phyloP scores from a whole-genome alignment of 768 basidiomycete species.

The Kondoa subrosea region DNA sequence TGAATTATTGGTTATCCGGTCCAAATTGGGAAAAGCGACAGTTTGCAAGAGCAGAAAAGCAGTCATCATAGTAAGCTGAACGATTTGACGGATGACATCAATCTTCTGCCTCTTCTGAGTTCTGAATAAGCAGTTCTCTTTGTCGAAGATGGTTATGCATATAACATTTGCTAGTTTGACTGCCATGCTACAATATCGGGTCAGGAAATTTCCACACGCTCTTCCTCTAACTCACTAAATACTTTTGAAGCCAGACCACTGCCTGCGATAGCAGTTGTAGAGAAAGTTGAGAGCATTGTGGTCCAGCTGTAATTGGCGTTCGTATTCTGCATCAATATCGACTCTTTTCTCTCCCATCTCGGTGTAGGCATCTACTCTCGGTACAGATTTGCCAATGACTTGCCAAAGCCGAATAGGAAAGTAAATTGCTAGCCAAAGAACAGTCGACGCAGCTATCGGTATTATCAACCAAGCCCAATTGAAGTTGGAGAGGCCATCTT shows the following conservation, averaged over 20 bases:
- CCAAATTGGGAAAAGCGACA: conserved; percentile 19
- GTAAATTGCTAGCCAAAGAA: conserved; percentile 42
- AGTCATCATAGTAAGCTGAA: conserved; percentile 39
- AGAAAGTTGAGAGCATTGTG: conserved; percentile 53
- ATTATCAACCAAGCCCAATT: conserved; percentile 53
- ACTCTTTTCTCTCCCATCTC: conserved; percentile 52
- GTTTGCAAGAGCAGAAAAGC: conserved; percentile 41
- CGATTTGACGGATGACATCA: conserved; percentile 44
- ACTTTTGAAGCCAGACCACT: conserved; percentile 41
- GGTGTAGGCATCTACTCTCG: conserved; percentile 49
- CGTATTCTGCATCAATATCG: conserved; percentile 46
- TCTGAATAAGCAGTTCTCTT: conserved; percentile 57
- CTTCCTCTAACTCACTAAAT: conserved; percentile 16
- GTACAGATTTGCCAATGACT: conserved; percentile 45
- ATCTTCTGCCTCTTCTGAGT: conserved; percentile 40
- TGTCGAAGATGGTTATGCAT: conserved; percentile 48
- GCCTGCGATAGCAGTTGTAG: conserved; percentile 52
- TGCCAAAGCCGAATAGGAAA: conserved; percentile 49
- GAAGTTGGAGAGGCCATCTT: conserved; percentile 35
- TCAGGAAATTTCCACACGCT: background rate
- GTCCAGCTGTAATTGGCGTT: conserved; percentile 48
- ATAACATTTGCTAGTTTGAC: conserved; percentile 54
- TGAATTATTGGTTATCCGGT: conserved; percentile 22
- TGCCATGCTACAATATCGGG: conserved; percentile 13
- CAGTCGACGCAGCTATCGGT: conserved; percentile 42